Evolutionary conservation across 164 flowering plant species (phyloP), one percentile per base, ranked within the genome.

Genomic region (Piper longum): DNA sequence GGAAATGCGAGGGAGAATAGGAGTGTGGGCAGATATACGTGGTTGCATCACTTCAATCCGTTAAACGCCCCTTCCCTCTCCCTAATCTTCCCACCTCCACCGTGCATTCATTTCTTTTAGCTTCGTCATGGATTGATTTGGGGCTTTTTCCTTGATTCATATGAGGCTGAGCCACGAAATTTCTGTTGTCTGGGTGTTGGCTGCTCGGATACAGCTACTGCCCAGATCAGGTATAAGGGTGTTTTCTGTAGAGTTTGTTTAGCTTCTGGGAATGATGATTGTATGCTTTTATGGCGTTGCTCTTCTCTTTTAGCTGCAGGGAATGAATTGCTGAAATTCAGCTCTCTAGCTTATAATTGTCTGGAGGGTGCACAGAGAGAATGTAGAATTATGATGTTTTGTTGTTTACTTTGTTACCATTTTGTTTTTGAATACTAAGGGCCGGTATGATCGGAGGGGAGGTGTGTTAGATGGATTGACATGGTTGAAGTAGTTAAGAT

Each of bases 1-100:
- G 79, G 79, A 83, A 66, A 75, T 77, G 77, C 73, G 48, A 51
- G 72, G 19, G 19, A 61, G 14, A 57, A 64, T 8, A 39, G 64
- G 60, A 41, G 58, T 70, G 52, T 68, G 78, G 75, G 85, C 81
- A 75, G 79, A 62, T 75, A 72, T 74, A 81, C 88, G 83, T 83
- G 84, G 77, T 58, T 56, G 62, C 61, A 64, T 54, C 71, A 74
- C 75, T 76, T 26, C 70, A 76, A 76, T 72, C 77, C 71, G 74
- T 80, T 73, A 71, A 61, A 39, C 62, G 61, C 66, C 65, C 26
- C 12, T 26, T 26, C 19, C 51, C 18, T 6, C 48, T 48, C 13
- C 18, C 54, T 57, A 45, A 40, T 14, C 14, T 44, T n/a, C 17
- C 18, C 16, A 26, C 18, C 16, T 57, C 41, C 61, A 6, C 8